These are phyloP conservation scores for Aureobasidium sp. DNA, from an alignment of 2,329 filamentous ascomycete species.

Conservation along the genomic window DNA sequence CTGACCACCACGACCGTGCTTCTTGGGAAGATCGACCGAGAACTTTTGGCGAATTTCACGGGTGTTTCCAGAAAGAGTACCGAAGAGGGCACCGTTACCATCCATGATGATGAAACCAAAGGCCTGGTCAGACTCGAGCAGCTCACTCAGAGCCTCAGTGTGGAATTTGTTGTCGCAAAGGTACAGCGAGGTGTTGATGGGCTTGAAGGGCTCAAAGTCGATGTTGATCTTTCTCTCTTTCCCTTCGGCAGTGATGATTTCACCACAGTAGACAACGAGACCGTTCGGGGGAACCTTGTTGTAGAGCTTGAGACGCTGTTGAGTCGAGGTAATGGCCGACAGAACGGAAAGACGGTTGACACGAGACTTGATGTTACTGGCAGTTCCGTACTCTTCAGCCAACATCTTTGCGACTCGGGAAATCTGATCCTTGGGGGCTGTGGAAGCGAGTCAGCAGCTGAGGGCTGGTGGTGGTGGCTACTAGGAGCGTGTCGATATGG, in stretches of 20 bases:
- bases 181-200: conserved; percentile 98
- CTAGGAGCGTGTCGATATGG: neutral
- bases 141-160: conserved; percentile 90
- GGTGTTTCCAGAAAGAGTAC: conserved; percentile 94
- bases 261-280: conserved; percentile 96
- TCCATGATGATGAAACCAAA: conserved; percentile 99
- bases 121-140: conserved; percentile 97
- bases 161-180: conserved; percentile 99
- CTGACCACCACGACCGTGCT: conserved; percentile 99
- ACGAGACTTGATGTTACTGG: conserved; percentile 98
- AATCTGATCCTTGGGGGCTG: conserved; percentile 95
- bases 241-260: conserved; percentile 98
- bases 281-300: conserved; percentile 98
- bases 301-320: conserved; percentile 98
- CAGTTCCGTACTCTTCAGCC: conserved; percentile 83
- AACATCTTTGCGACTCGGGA: conserved; percentile 98
- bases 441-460: conserved; percentile 17
- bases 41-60: conserved; percentile 97
- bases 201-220: conserved; percentile 99
- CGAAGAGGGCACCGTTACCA: conserved; percentile 95
- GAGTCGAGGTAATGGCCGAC: conserved; percentile 96
- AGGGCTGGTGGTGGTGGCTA: conserved; percentile 6
- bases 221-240: conserved; percentile 99
- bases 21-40: conserved; percentile 97
- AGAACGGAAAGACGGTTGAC: conserved; percentile 98